Base-by-base conservation (phyloP, 2,329 filamentous ascomycete species). In the Pseudopithomyces chartarum region DNA sequence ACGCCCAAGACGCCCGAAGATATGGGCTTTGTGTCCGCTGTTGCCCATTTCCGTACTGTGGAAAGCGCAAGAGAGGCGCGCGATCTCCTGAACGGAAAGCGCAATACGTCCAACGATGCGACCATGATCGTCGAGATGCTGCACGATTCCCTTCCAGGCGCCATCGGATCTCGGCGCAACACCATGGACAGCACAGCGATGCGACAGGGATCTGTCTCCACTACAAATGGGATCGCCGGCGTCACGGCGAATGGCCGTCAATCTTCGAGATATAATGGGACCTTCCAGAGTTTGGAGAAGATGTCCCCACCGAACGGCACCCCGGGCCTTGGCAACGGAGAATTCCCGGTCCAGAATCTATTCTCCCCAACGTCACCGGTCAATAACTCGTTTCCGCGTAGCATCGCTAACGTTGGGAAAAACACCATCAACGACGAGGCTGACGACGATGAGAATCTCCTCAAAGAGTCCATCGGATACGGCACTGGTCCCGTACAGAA, bases 331-430 rank as follows among this genome's bases (percentile, higher is more conserved):
- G 79, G 80, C 62, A 82, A 81, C 54, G 83, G 80, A 57, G 87
- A 90, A 58, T 81, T 89, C 47, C 79, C 84, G n/a, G 82, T 83
- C 50, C 85, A 87, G 62, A 86, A 80, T 58, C 76, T 91, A 23
- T 92, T 91, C 75, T 89, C 88, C 12, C 86, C 88, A 0, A 88
- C 90, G 63, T 91, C 89, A 6, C 89, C 89, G 1, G 87, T 91
- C 53, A 87, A 86, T 40, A 89, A 87, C 68, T 85, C 89, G 52
- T 80, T 89, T n/a, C 80, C 80, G n/a, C 87, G 88, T 57, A 81
- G 83, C 48, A 77, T 76, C 42, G 53, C 76, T 76, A 77, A 76
- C 43, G 53, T 76, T 77, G 88, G 90, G 64, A 92, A 91, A 74
- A 85, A 86, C 2, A 79, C 92, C 49, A 92, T 92, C 74, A 85